A percentile compares a stretch with the other conserved stretches of the same genome.
phyloP scores from a whole-genome alignment of 257 asterid genomes.

The Catharanthus roseus region DNA sequence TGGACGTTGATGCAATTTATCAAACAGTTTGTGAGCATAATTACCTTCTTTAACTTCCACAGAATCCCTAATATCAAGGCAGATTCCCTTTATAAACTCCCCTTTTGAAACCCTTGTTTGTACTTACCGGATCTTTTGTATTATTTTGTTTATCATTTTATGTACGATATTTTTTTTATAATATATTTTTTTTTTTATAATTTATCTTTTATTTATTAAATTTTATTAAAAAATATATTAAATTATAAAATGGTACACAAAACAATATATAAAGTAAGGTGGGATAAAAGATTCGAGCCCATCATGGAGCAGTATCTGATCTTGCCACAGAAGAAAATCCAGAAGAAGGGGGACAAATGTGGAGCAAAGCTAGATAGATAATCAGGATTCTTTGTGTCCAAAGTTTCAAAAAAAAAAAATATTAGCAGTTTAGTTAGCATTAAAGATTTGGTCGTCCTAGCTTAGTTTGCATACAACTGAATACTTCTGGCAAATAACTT shows the following conservation, averaged over 20 bases:
- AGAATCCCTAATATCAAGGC: neutral
- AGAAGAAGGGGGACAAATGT: neutral
- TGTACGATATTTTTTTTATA: no score
- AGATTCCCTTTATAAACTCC: neutral
- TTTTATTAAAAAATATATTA: no score
- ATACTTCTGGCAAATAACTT: slow-evolving; percentile 15
- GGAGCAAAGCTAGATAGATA: slow-evolving; percentile 12
- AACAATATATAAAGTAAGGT: no score
- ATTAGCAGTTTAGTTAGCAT: neutral
- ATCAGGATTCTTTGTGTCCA: neutral
- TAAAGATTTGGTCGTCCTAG: slow-evolving; percentile 1
- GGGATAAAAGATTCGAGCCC: no score
- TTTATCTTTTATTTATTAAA: no score
- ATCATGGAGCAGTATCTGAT: slow-evolving; percentile 8
- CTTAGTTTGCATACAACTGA: slow-evolving; percentile 1
- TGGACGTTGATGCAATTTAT: no score
- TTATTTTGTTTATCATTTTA: no score
- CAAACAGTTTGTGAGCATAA: slow-evolving; percentile 2
- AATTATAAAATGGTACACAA: no score
- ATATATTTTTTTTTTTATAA: no score
- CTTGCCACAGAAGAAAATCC: neutral
- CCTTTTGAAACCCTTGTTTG: neutral
- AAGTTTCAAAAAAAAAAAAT: neutral
- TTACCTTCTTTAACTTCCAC: neutral
- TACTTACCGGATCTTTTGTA: no score